Evolutionary conservation across 2,329 filamentous ascomycete genomes (phyloP), one percentile per base, ranked within the genome.

Genomic region (Purpureocillium lavendulum): DNA sequence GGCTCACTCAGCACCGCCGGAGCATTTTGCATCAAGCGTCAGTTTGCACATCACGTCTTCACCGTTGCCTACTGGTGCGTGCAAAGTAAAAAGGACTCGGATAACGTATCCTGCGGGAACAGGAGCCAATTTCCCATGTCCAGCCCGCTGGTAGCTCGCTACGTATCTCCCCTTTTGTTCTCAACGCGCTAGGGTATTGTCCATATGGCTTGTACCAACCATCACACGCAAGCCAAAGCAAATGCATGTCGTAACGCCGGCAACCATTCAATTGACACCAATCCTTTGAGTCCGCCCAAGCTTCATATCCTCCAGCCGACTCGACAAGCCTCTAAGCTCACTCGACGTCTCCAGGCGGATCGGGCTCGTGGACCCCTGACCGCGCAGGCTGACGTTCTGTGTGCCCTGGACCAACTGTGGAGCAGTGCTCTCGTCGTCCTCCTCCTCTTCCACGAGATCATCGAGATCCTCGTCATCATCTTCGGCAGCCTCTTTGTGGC

Each of bases 281-380:
- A 61, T 60, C 4, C 54, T 35, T 28, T 48, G 50, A 17, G 46
- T 51, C 26, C 53, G 49, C 5, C 53, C 54, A 41, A 64, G 48
- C 21, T 50, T 56, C 44, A 65, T 44, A 17, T 59, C 55, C 16
- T 59, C 55, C 40, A 65, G 47, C 15, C 54, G 52, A 14, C 50
- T 48, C 1, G 56, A 49, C 6, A 64, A 42, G 1, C 51, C 49
- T 4, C 44, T 44, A 8, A 61, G 16, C 8, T 59, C 55, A 14
- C 42, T 46, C 11, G 55, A 51, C 8, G 50, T 49, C 0, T 57
- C 58, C 3, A 59, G 32, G 0, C 52, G 46, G 2, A 55, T 49
- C 1, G 57, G 50, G 15, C 47, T 60, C 1, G 51, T 51, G 1
- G 58, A 53, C 4, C 37, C 49, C 10, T 44, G 44, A 2, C 48